Percentiles rank a stretch among this genome's conserved stretches.
Evolutionary conservation across 176 grass and related monocot species (phyloP).

Genomic region (Aegilops tauschii): DNA sequence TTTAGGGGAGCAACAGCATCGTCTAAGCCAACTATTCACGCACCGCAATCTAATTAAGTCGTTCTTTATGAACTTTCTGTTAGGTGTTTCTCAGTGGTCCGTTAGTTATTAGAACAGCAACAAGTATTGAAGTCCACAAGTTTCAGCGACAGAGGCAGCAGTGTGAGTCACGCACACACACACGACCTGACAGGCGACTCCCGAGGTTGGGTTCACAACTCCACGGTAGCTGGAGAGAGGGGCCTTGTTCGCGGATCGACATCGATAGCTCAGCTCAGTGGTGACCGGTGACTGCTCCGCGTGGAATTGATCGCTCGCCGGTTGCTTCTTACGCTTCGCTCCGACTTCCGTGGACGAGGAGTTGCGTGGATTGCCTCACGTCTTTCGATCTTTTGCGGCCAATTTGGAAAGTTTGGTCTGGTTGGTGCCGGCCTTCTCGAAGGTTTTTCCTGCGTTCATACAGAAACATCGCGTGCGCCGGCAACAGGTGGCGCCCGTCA

Average conservation of each 20-base stretch:
- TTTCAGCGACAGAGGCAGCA: not conserved
- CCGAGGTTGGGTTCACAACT: not conserved
- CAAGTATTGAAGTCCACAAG: not conserved
- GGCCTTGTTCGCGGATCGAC: not conserved
- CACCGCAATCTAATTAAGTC: not conserved
- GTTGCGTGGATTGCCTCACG: not conserved
- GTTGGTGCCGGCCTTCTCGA: not conserved
- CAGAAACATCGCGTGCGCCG: not conserved
- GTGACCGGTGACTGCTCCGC: not conserved
- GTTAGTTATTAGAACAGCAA: not conserved
- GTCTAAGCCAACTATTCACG: not conserved
- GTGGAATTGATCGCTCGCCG: not conserved
- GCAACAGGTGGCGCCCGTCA: not conserved
- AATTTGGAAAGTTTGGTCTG: not conserved
- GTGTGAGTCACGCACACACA: not conserved
- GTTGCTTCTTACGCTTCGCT: not conserved
- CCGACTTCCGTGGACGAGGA: not conserved
- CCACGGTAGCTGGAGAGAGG: not conserved
- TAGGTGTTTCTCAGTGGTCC: not conserved
- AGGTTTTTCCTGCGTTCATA: not conserved
- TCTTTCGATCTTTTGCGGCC: not conserved
- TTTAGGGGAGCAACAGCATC: not conserved
- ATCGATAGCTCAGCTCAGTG: not conserved
- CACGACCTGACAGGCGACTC: not conserved
- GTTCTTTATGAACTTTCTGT: not conserved